Base-by-base conservation (phyloP, 441 rosid genomes). In the Pelargonium citronellum region DNA sequence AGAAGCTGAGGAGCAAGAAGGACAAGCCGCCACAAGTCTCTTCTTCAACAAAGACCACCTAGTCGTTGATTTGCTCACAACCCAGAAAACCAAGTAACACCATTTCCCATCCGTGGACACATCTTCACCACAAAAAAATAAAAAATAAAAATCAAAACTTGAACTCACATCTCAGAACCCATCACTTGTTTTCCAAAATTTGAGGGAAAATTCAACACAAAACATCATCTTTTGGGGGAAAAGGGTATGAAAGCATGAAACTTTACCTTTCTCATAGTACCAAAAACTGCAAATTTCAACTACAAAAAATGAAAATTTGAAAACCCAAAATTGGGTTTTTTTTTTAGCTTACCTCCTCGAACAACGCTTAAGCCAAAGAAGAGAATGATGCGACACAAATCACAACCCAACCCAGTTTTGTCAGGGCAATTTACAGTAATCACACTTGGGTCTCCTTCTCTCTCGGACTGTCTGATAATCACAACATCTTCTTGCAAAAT, bases 1-100 rank as follows among this genome's bases (percentile, higher is more conserved):
- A 70, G 93, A 89, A 67, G 97, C 96, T 27, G 87, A 93, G 73
- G 84, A 75, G 69, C 87, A 89, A 17, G 91, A 83, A 68, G 97
- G 97, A 70, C 97, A 87, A 47, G 74, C 94, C 44, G 67, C 97
- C n/a, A 83, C 64, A 51, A 93, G 81, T 74, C 97, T 93, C 83
- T 78, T 85, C 89, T 91, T 88, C 87, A 93, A 78, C 41, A 93
- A 75, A 77, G 73, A 64, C 98, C 98, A 93, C 79, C 92, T 88
- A 46, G 91, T 85, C 12, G 75, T 72, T 17, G 87, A 78, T 41
- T 82, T 80, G 15, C 95, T 91, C 41, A 79, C 78, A 73, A 93
- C 98, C 97, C 98, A 93, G 66, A 93, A 87, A 71, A 93, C 88
- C 78, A 93, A 13, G 79, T 81, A 93, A 71, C 98, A 93, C 98